Percentiles rank a stretch among this genome's conserved stretches.
These are phyloP conservation scores for Ophiostoma sp. DNA, from an alignment of 2,329 filamentous ascomycete species.

Conservation along the genomic window DNA sequence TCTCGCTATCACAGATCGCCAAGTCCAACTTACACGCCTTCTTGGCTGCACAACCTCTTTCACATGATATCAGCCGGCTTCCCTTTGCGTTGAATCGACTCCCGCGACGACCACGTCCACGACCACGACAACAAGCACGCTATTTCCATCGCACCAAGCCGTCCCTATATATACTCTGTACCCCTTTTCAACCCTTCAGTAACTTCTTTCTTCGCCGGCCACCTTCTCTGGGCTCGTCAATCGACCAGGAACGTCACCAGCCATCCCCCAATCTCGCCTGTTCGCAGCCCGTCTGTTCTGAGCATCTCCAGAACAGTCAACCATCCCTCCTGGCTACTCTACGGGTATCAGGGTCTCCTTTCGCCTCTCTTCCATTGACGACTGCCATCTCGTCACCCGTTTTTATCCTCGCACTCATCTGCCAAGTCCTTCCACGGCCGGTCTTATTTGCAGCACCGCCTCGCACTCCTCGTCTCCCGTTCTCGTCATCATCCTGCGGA, in stretches of 20 bases:
- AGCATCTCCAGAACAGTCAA: conserved; percentile 16
- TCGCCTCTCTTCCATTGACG: background rate
- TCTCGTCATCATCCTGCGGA: conserved; percentile 22
- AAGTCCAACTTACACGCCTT: background rate
- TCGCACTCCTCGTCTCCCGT: background rate
- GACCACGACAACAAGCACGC: background rate
- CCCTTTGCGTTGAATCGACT: background rate
- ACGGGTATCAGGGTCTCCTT: background rate
- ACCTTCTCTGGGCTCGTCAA: conserved; percentile 1
- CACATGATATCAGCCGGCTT: conserved; percentile 17
- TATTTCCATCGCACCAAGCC: background rate
- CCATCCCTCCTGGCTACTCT: conserved; percentile 23
- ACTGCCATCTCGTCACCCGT: background rate
- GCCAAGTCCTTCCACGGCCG: background rate
- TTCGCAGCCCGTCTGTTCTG: conserved; percentile 8
- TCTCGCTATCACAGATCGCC: background rate
- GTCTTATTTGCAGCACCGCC: conserved; percentile 1
- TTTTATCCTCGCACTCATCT: background rate
- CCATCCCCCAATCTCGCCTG: background rate
- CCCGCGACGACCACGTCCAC: background rate
- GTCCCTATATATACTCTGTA: background rate
- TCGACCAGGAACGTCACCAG: conserved; percentile 2
- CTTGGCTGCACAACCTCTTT: conserved; percentile 10
- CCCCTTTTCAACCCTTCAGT: background rate
- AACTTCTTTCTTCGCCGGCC: background rate